These are phyloP conservation scores for Pleoardoris graminearum DNA, from an alignment of 2,329 filamentous ascomycete species.

Conservation along the genomic window DNA sequence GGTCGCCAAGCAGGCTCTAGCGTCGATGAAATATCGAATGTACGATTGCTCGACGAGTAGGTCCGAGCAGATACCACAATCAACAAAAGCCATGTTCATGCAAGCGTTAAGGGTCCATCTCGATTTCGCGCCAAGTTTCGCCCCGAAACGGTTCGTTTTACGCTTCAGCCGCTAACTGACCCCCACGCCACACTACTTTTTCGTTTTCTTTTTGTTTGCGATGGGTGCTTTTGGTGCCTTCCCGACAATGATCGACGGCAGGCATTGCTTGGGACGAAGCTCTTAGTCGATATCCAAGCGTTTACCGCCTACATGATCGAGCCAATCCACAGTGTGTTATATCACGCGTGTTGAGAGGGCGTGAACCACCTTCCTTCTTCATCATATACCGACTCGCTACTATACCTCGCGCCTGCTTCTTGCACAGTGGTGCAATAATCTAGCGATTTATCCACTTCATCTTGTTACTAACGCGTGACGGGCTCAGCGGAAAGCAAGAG, in stretches of 20 bases:
- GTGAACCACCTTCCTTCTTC: background rate
- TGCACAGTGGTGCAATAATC: background rate
- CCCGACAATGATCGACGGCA: slow-evolving; percentile 4
- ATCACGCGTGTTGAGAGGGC: background rate
- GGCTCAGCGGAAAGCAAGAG: too few species aligned
- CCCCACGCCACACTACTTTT: background rate
- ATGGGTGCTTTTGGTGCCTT: background rate
- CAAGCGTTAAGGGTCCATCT: background rate
- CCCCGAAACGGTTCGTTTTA: background rate
- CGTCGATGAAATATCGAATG: background rate
- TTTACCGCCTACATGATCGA: background rate
- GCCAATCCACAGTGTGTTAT: background rate
- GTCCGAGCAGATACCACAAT: background rate
- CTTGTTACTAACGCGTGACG: background rate
- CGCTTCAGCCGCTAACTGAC: background rate
- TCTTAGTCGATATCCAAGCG: background rate
- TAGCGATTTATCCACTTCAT: background rate
- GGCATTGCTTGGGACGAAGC: background rate
- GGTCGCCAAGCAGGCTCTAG: slow-evolving; percentile 3
- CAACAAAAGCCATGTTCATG: background rate
- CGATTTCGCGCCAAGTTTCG: background rate
- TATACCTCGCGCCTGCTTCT: background rate
- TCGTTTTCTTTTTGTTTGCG: background rate
- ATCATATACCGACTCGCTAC: background rate
- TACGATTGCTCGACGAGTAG: background rate